Percentiles rank a stretch among this genome's conserved stretches.
These are phyloP conservation scores for Exophiala sideris DNA, from an alignment of 2,329 filamentous ascomycete species.

Conservation along the genomic window DNA sequence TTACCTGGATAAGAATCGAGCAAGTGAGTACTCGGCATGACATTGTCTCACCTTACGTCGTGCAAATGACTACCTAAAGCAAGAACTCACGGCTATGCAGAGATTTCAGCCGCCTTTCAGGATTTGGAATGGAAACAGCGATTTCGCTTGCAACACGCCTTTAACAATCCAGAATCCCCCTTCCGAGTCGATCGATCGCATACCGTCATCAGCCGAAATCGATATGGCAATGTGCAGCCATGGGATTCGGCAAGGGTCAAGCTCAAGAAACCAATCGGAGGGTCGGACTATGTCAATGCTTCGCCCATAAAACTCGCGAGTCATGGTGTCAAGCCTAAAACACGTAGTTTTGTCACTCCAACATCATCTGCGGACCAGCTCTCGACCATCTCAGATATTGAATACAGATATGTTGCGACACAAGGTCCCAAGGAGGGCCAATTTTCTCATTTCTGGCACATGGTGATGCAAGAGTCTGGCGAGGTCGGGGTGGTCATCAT, in stretches of 20 bases:
- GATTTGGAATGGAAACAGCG: constrained; percentile 61
- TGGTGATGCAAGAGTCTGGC: constrained; percentile 79
- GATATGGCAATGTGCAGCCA: constrained; percentile 85
- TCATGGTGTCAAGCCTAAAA: constrained; percentile 42
- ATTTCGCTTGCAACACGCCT: constrained; percentile 49
- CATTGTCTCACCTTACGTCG: neutral
- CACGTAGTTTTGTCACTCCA: constrained; percentile 37
- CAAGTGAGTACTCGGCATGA: constrained; percentile 20
- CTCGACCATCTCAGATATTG: constrained; percentile 20
- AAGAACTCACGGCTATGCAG: constrained; percentile 36
- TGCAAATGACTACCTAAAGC: constrained; percentile 2
- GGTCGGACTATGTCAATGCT: constrained; percentile 78
- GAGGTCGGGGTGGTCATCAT: constrained; percentile 84
- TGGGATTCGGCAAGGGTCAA: constrained; percentile 83
- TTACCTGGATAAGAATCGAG: constrained; percentile 25
- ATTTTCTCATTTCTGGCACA: constrained; percentile 85
- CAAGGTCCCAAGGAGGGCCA: constrained; percentile 72
- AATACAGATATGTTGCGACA: constrained; percentile 78
- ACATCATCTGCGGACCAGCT: neutral
- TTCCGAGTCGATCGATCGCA: constrained; percentile 59
- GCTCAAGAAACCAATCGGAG: constrained; percentile 70
- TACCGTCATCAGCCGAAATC: constrained; percentile 64
- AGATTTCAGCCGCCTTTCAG: constrained; percentile 58
- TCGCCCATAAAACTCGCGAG: constrained; percentile 63
- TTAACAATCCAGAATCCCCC: constrained; percentile 45